A percentile compares a stretch with the other conserved stretches of the same genome.
phyloP scores from a whole-genome alignment of 257 asterid genomes.

The Henckelia pumila region DNA sequence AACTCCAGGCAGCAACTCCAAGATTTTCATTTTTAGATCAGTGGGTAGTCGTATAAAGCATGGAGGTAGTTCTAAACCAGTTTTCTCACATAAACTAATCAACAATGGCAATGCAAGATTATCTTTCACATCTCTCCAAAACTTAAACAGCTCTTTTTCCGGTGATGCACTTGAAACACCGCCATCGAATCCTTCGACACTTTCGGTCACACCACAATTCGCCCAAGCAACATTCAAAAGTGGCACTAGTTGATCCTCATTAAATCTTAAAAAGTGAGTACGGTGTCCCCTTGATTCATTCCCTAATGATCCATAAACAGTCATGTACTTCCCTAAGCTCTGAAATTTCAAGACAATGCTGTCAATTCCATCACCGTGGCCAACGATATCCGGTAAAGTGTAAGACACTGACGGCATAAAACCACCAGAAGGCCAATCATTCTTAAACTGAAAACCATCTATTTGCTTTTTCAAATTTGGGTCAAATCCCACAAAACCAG shows the following conservation, averaged over 20 bases:
- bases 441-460: slow-evolving; percentile 34
- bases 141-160: slow-evolving; percentile 63
- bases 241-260: slow-evolving; percentile 58
- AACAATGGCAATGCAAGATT: slow-evolving; percentile 72
- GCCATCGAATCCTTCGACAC: slow-evolving; percentile 25
- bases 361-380: slow-evolving; percentile 13
- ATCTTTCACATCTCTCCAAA: slow-evolving; percentile 81
- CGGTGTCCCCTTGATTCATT: slow-evolving; percentile 29
- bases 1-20: slow-evolving; percentile 65
- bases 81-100: slow-evolving; percentile 70
- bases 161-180: slow-evolving; percentile 31
- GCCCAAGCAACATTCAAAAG: slow-evolving; percentile 85
- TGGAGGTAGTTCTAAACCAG: slow-evolving; percentile 68
- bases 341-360: slow-evolving; percentile 56
- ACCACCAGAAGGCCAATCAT: slow-evolving; percentile 41
- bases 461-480: slow-evolving; percentile 30
- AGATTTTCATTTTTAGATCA: slow-evolving; percentile 67
- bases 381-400: slow-evolving; percentile 51
- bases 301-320: slow-evolving; percentile 56
- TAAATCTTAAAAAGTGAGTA: slow-evolving; percentile 37
- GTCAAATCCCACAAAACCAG: slow-evolving; percentile 71
- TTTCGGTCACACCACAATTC: slow-evolving; percentile 54
- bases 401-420: slow-evolving; percentile 46
- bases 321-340: slow-evolving; percentile 53
- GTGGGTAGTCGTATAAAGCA: slow-evolving; percentile 76